Evolutionary conservation across 495 filamentous ascomycete species (phyloP), one percentile per base, ranked within the genome.

Genomic region (Aspergillus diversus): DNA sequence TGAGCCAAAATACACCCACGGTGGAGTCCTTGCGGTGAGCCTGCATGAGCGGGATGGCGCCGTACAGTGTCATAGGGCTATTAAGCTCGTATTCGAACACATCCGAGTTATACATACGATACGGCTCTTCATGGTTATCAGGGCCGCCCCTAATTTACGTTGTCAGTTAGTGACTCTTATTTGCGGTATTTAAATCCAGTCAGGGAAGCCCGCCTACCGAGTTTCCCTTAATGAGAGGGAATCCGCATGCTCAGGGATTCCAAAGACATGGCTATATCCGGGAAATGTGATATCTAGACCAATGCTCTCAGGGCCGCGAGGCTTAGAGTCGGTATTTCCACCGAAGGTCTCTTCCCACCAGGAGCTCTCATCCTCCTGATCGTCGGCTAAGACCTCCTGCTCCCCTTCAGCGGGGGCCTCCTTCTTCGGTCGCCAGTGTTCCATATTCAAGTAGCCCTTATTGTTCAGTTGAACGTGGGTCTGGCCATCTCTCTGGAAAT

Each of bases 281-380:
- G 90, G 87, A 73, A 98, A 99, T 1, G 87, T 87, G 72, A 99
- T 92, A 72, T 99, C 95, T 61, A 99, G 75, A 39, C 84, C 93
- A 57, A 98, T 81, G 72, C 92, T 92, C 75, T 98, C 96, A 2
- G 95, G 96, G 37, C 89, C 89, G 68, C 86, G 86, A 27, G 95
- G 96, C 75, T 98, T 98, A 11, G 89, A 84, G 73, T 99, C 95
- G 5, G 93, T 98, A 70, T 91, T 93, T 60, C 93, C 92, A 56
- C 93, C 94, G 75, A 99, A 98, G 49, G 84, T 83, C 77, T 99
- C 95, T 16, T 99, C 95, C 96, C 95, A 99, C 91, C 93, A 97
- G 5, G 92, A 97, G 71, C 88, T 88, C 71, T 97, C 89, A 58
- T 97, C 91, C 60, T 81, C 77, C 33, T 78, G 76, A 7, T 77